Evolutionary conservation across 225 moss, liverwort and hornwort genomes (phyloP), one percentile per base, ranked within the genome.

Genomic region (Lunularia cruciata): DNA sequence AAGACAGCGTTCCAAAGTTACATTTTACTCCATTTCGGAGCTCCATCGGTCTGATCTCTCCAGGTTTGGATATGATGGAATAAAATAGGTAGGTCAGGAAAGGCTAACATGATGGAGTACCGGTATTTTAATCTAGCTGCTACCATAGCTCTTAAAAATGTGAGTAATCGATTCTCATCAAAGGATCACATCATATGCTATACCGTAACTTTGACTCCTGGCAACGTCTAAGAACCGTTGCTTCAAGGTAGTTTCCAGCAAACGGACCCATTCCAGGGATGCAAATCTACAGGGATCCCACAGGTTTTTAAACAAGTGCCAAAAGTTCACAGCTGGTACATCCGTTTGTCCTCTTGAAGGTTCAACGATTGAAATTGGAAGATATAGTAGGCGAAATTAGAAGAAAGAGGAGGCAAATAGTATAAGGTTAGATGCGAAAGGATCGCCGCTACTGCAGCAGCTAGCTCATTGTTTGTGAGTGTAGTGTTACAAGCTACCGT

Each of bases 191-290:
- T 27, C 54, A 10, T 54, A 27, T 54, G 54, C 26, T 54, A 54
- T 28, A 54, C 54, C 54, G 54, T 54, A 54, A 27, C 54, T 54
- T 28, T 54, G 54, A 54, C 54, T 26, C 54, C n/a, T 54, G 26
- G 54, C 54, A 23, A 54, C 26, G 0, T 13, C 54, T 54, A 25
- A 52, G 4, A 25, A 8, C 22, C 20, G 22, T 25, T 54, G 54
- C 54, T 26, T 54, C 27, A 54, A 26, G 54, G 54, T 13, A 54
- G 54, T 22, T 54, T 54, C 7, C 28, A 26, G 28, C 54, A 28
- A 28, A 27, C 25, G 28, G 22, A 11, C n/a, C 54, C 54, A 54
- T 54, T 25, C 54, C 8, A 25, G 54, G 28, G 54, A 23, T 25
- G 54, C 12, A 54, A 54, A 54, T 54, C 54, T 28, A 28, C 54